Evolutionary conservation across 345 rosid genomes (phyloP), one percentile per base, ranked within the genome.

Genomic region (Leavenworthia alabamica): DNA sequence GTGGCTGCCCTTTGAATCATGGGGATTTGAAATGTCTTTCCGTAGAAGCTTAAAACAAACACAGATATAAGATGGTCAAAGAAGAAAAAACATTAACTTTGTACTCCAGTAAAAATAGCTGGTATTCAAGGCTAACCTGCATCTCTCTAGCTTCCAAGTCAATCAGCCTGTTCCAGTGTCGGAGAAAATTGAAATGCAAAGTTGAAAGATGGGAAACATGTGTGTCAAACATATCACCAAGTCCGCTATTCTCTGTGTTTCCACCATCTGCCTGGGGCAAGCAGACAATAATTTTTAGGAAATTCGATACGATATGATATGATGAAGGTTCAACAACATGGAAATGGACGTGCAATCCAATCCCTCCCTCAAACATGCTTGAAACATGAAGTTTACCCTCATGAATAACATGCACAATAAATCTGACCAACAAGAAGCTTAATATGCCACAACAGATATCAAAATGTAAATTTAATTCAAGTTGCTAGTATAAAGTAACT

Each of bases 61-160:
- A 19, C 26, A 49, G 35, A 56, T 50, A 42, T 49, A 40, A 64
- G 49, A 58, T 56, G 24, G 22, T 33, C 53, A 57, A 48, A 23
- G 28, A 9, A 63, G 63, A 41, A 17, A 33, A 19, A 4, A 11
- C 10, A 10, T 16, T 28, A 24, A 23, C 20, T 71, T 47, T 46
- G 12, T 15, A 37, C 12, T 37, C 46, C 64, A 16, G 32, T 23
- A 31, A 47, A 55, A 8, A 23, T 56, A 54, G 43, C 29, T 56
- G 28, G 47, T 26, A 41, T 40, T 23, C 10, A 56, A 48, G 35
- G 35, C 66, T 73, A 64, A 87, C 99, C 91, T 83, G 84, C 72
- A 79, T 80, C 74, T 83, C 97, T 75, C 81, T 83, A 75, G 90
- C 94, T 80, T 93, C 99, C 76, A 93, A 79, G 71, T 89, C 96